These are phyloP conservation scores for Leptographium lundbergii DNA, from an alignment of 2,329 filamentous ascomycete species.

Conservation along the genomic window DNA sequence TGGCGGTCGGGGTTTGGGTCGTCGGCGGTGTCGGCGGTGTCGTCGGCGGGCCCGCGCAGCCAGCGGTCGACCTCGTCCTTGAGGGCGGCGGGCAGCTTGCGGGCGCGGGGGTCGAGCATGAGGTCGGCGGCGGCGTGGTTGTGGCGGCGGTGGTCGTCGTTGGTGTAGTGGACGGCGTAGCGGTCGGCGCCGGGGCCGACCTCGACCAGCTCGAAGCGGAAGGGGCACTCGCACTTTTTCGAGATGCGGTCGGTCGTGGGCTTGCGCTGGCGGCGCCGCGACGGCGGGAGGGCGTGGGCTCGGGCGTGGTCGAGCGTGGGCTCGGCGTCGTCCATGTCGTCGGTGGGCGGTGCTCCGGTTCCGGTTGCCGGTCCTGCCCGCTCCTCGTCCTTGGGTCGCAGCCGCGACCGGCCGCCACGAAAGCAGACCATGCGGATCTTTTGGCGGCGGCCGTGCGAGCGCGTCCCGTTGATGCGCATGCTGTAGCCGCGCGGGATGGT, in stretches of 20 bases:
- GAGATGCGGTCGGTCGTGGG: conserved; percentile 21
- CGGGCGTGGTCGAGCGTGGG: not conserved
- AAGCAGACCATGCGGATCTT: conserved; percentile 26
- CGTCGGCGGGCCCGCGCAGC: conserved; percentile 12
- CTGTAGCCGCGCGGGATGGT: conserved; percentile 24
- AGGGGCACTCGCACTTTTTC: conserved; percentile 25
- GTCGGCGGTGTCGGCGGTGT: too few relatives aligned
- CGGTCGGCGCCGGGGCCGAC: conserved; percentile 20
- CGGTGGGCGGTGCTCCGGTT: too few relatives aligned
- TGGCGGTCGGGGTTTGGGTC: too few relatives aligned
- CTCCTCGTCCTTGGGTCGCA: conserved; percentile 11
- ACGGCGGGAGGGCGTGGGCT: not conserved
- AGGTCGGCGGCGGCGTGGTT: conserved; percentile 24
- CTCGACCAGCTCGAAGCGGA: conserved; percentile 25
- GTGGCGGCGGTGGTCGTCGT: conserved; percentile 20
- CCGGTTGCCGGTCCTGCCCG: too few relatives aligned
- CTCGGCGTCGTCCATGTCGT: conserved; percentile 8
- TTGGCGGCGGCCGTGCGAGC: conserved; percentile 21
- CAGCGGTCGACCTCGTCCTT: conserved; percentile 22
- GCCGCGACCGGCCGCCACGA: conserved; percentile 23
- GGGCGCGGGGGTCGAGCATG: conserved; percentile 21
- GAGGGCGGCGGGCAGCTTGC: conserved; percentile 20
- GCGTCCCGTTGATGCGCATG: conserved; percentile 25
- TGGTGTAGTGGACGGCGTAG: conserved; percentile 25
- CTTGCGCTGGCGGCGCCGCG: conserved; percentile 16